phyloP scores from a whole-genome alignment of 305 asterid species.

The Fraxinus angustifolia region DNA sequence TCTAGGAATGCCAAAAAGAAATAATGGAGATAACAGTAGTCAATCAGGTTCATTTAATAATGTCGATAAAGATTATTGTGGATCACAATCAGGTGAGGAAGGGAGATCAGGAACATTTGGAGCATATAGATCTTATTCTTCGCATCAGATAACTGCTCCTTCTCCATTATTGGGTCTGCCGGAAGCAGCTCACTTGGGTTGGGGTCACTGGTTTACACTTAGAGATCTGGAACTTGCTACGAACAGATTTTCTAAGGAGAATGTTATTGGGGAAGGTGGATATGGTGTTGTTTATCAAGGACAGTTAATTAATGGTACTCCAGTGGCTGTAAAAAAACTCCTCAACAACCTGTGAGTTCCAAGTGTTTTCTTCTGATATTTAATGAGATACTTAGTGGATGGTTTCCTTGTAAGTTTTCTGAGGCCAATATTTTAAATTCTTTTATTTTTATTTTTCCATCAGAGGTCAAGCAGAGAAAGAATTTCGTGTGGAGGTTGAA shows the following conservation, averaged over 20 bases:
- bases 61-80: slow-evolving; percentile 48
- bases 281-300: slow-evolving; percentile 89
- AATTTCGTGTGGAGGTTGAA: slow-evolving; percentile 89
- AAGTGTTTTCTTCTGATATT: background rate
- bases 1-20: slow-evolving; percentile 26
- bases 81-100: slow-evolving; percentile 65
- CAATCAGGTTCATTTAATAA: slow-evolving; percentile 64
- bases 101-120: slow-evolving; percentile 61
- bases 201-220: slow-evolving; percentile 98
- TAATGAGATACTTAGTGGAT: background rate
- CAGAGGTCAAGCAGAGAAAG: slow-evolving; percentile 98
- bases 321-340: slow-evolving; percentile 85
- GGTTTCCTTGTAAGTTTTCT: background rate
- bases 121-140: slow-evolving; percentile 47
- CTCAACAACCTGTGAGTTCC: slow-evolving; percentile 84
- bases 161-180: slow-evolving; percentile 83
- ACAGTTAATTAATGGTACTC: slow-evolving; percentile 66
- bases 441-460: background rate
- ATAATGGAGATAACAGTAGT: slow-evolving; percentile 48
- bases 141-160: slow-evolving; percentile 73
- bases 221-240: slow-evolving; percentile 86
- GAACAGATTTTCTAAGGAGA: slow-evolving; percentile 71
- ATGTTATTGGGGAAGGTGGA: slow-evolving; percentile 90
- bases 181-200: slow-evolving; percentile 89
- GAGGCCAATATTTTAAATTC: slow-evolving; percentile 20